These are phyloP conservation scores for Leptographium wingfieldii DNA, from an alignment of 2,329 filamentous ascomycete genomes.

Conservation along the genomic window DNA sequence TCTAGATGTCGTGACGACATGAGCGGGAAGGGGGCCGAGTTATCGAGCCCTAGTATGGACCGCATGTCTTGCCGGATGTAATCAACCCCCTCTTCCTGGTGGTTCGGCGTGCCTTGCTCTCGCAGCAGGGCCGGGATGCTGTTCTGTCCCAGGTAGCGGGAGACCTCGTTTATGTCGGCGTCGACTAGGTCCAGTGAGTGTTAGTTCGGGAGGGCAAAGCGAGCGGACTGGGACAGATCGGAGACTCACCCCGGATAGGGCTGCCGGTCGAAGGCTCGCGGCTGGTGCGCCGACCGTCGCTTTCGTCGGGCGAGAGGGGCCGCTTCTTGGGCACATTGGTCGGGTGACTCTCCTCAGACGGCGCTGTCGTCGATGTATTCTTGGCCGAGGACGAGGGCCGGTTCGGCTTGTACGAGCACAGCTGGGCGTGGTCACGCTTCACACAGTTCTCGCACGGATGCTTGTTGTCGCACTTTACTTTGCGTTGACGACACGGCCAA, in stretches of 20 bases:
- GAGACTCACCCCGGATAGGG: conserved; percentile 7
- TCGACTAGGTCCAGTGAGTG: conserved; percentile 26
- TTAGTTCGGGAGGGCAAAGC: neutral
- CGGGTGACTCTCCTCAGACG: conserved; percentile 12
- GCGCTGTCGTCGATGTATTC: conserved; percentile 16
- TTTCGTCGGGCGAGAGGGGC: conserved; percentile 29
- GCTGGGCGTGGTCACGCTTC: conserved; percentile 50
- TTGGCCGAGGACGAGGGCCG: conserved; percentile 26
- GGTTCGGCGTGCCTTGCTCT: conserved; percentile 43
- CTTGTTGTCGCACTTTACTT: conserved; percentile 59
- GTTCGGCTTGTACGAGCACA: conserved; percentile 57
- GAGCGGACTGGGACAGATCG: neutral
- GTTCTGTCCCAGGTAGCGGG: conserved; percentile 53
- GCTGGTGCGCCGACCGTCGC: conserved; percentile 18
- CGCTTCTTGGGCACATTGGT: conserved; percentile 25
- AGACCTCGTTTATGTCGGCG: conserved; percentile 38
- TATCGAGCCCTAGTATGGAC: conserved; percentile 52
- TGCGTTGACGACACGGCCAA: conserved; percentile 55
- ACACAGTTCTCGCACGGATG: conserved; percentile 57
- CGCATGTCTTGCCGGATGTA: conserved; percentile 51
- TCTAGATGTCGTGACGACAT: conserved; percentile 53
- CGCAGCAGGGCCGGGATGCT: conserved; percentile 53
- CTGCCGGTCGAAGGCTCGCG: conserved; percentile 5
- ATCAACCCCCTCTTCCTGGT: conserved; percentile 38
- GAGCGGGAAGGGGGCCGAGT: conserved; percentile 52